Base-by-base conservation (phyloP, 306 rosid genomes). In the Urtica urens region DNA sequence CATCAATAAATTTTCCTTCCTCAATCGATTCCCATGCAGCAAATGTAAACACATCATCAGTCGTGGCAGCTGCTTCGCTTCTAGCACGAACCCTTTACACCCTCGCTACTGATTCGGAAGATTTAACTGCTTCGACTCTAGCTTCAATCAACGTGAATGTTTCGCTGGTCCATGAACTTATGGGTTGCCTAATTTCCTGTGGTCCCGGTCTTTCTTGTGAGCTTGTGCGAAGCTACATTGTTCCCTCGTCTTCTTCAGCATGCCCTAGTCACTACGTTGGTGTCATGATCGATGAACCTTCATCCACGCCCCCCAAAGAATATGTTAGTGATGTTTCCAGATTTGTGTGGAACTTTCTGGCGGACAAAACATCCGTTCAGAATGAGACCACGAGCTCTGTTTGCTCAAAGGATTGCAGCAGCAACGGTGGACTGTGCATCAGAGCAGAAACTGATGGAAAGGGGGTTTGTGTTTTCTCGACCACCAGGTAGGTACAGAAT, bases 211-310 rank as follows among this genome's bases (percentile, higher is more conserved):
- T 87, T 56, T 78, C 96, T 55, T 87, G 96, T 48, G 79, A 69
- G 51, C 71, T 87, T 70, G 94, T 80, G 76, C 76, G 78, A 77
- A 65, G 59, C 69, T 87, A 76, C 65, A 83, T 83, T 61, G 59
- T 78, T 17, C 87, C 96, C 24, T 22, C 71, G 15, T n/a, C n/a
- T n/a, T n/a, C n/a, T n/a, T 62, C 60, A 52, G 53, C 69, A 64
- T 87, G 96, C 63, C 94, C 94, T 5, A 83, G 73, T 87, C 80
- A 83, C 68, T 87, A 87, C 61, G 94, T 72, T 44, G 96, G 96
- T 44, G 96, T 87, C 43, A 63, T 88, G 58, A 17, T 48, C 16
- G 86, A 72, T 30, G 95, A 81, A 53, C 93, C 94, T 68, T 83
- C 86, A 18, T 76, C 81, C 66, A 55, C 71, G 27, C 94, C 93